A percentile compares a stretch with the other conserved stretches of the same genome.
Conservation (phyloP, 2,329 filamentous ascomycete species). For the Fusarium clavum region DNA sequence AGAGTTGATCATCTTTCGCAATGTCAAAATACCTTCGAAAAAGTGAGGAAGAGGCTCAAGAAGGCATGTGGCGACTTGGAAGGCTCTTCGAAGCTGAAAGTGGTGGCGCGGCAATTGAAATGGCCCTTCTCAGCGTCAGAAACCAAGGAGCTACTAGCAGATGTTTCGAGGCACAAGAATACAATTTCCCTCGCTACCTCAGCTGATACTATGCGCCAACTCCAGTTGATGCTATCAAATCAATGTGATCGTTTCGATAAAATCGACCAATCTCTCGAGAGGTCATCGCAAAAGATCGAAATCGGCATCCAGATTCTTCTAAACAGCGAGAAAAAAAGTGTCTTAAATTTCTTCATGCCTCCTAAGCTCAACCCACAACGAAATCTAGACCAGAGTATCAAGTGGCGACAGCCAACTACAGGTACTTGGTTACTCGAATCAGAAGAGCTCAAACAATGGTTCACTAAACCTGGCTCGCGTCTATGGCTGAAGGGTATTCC, state of each 20-base stretch:
- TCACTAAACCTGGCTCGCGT: background rate
- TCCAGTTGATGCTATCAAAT: background rate
- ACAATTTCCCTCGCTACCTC: slow-evolving; percentile 3
- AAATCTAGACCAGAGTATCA: background rate
- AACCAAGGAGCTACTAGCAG: background rate
- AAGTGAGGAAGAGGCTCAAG: background rate
- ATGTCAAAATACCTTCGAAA: background rate
- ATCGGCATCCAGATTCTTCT: background rate
- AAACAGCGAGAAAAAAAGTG: background rate
- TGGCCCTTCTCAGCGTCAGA: slow-evolving; percentile 20
- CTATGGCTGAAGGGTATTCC: slow-evolving; percentile 32
- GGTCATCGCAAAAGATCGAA: background rate
- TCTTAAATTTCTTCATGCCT: slow-evolving; percentile 18
- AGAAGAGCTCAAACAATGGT: background rate
- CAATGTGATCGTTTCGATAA: accelerated
- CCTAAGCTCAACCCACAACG: background rate
- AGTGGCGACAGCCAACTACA: slow-evolving; percentile 12
- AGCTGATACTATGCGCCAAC: slow-evolving; percentile 5
- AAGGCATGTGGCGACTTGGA: background rate
- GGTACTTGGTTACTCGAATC: slow-evolving; percentile 13
- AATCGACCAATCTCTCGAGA: accelerated
- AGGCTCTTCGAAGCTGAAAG: accelerated
- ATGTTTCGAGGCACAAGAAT: slow-evolving; percentile 10
- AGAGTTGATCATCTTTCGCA: background rate
- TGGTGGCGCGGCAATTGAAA: background rate